Conservation (phyloP, 208 protist genomes). For the Leishmania lainsoni region DNA sequence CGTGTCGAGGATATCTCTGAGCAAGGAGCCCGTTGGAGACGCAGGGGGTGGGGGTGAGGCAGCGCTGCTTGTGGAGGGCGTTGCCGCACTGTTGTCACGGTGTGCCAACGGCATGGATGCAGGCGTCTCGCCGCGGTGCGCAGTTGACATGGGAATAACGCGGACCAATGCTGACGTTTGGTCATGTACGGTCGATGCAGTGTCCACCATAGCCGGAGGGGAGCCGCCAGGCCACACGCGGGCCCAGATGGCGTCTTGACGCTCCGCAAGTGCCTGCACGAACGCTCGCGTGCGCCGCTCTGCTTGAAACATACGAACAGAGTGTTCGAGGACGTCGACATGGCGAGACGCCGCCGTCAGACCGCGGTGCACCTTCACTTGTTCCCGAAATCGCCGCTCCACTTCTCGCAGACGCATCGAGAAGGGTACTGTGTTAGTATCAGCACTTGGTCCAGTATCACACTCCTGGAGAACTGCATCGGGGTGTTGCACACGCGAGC, state of each 20-base stretch:
- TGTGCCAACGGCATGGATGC: neutral
- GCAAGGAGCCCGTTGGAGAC: conserved; percentile 16
- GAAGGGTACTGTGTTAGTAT: conserved; percentile 33
- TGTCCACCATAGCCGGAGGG: neutral
- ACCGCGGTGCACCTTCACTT: conserved; percentile 65
- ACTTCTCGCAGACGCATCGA: conserved; percentile 41
- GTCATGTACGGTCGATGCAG: neutral
- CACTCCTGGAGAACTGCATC: neutral
- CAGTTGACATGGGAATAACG: neutral
- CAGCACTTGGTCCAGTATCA: neutral
- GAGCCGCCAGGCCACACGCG: conserved; percentile 28
- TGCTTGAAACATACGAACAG: conserved; percentile 34
- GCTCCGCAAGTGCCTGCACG: conserved; percentile 21
- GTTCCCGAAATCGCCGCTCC: conserved; percentile 58
- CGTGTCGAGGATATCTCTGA: conserved; percentile 52
- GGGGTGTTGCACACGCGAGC: neutral
- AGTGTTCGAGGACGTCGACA: conserved; percentile 28
- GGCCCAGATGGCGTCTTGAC: conserved; percentile 28
- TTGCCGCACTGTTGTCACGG: neutral
- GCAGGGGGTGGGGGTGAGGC: conserved; percentile 5
- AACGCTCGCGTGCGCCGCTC: conserved; percentile 46
- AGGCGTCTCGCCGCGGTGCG: neutral
- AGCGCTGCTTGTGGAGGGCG: neutral
- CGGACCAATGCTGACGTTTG: neutral
- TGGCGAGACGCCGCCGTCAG: conserved; percentile 39